Evolutionary conservation across 495 filamentous ascomycete species (phyloP), one percentile per base, ranked within the genome.

Genomic region (Tetracladium marchalianum): DNA sequence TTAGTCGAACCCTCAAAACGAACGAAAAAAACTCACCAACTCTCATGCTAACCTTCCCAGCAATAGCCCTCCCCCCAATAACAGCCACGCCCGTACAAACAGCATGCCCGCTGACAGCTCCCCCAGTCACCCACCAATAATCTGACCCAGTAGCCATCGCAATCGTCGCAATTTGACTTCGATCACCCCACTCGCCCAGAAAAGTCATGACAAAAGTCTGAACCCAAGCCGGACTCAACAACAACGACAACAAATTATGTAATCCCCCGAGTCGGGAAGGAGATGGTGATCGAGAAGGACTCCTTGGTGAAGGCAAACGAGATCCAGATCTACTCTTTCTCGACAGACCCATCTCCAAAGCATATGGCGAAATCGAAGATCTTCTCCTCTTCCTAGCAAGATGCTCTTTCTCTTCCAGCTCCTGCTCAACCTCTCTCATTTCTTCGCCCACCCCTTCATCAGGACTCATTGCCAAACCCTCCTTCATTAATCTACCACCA

Each of bases 191-290:
- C 63, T 98, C 92, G 9, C 92, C 92, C 24, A 98, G 68, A 66
- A 98, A 98, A 3, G 92, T 98, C 92, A 98, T 98, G 50, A 89
- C 79, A 62, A 98, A 98, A 5, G 93, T 98, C 64, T 98, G 92
- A 11, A 98, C 92, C 92, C 92, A 98, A 0, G 90, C 92, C 2
- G 92, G 92, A 59, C 85, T 93, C 13, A 98, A 71, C 2, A 98
- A 70, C 8, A 98, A 69, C 4, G 87, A 87, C 39, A 88, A 74
- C 4, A 98, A 80, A 55, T 98, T 98, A 62, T 80, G 81, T 16
- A 97, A 62, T 1, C 92, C 92, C 12, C 52, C 55, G 6, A 69
- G 44, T 24, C 52, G 56, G 24, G 68, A 72, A 4, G 67, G 65
- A 9, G 68, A 69, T 18, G 71, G 76, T 0, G 76, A 80, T 15